Percentiles rank a stretch among this genome's conserved stretches.
These are phyloP conservation scores for Plasmodium coatneyi DNA, from an alignment of 169 alveolate species.

Conservation along the genomic window DNA sequence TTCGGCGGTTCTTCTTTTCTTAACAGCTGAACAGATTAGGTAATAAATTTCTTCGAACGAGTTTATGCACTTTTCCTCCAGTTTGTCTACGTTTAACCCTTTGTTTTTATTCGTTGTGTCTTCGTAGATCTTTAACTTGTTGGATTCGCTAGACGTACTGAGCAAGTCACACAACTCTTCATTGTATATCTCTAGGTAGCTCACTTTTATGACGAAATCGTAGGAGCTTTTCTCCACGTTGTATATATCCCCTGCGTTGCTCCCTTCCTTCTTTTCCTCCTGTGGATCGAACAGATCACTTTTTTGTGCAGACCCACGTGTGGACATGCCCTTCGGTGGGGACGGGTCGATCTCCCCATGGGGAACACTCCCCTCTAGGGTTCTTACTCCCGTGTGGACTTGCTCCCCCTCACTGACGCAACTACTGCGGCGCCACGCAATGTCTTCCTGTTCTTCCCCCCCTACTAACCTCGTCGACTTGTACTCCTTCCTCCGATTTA, in stretches of 20 bases:
- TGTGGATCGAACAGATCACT: not conserved
- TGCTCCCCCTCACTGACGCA: too few relatives aligned
- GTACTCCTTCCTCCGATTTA: conserved; percentile 31
- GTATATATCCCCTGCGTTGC: not conserved
- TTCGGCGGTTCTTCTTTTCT: conserved; percentile 91
- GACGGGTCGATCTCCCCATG: not conserved
- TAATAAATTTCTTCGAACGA: conserved; percentile 90
- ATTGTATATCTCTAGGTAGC: conserved; percentile 90
- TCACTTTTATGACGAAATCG: conserved; percentile 87
- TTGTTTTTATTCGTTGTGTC: conserved; percentile 80
- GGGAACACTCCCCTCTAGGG: not conserved
- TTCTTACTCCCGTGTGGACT: not conserved
- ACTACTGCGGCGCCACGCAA: not conserved
- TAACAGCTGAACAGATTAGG: conserved; percentile 86
- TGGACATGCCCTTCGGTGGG: not conserved
- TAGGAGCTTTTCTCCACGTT: conserved; percentile 43
- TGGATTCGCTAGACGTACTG: conserved; percentile 75
- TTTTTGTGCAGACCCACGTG: not conserved
- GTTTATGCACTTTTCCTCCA: conserved; percentile 89
- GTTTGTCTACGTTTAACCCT: conserved; percentile 85
- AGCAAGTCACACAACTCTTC: conserved; percentile 90
- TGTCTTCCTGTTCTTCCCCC: not conserved
- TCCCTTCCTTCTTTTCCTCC: not conserved
- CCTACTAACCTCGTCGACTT: not conserved
- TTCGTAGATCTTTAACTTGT: conserved; percentile 78